Base-by-base conservation (phyloP, 163 green algal genomes). In the Coccomyxa subellipsoidea region DNA sequence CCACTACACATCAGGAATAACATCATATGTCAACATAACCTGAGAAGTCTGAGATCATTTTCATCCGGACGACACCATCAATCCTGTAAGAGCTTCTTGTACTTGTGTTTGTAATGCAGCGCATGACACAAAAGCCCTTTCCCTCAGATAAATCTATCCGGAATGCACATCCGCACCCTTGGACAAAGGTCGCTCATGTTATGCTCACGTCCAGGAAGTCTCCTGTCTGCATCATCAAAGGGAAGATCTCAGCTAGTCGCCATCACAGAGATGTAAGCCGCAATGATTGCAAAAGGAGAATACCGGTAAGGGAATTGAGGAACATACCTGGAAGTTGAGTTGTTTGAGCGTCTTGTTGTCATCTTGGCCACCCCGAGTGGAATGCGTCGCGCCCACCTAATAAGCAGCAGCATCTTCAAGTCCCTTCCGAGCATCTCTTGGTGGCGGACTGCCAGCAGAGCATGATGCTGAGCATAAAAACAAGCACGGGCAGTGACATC, bases 331-430 rank as follows among this genome's bases (percentile, higher is more conserved):
- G 83, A 98, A 98, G 12, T 90, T 88, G 23, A 96, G 84, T 39
- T 89, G 69, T 66, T 89, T 89, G 31, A 98, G 86, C 4, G 92
- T 91, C 87, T 94, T 95, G 34, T 76, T 69, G 83, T 97, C 94
- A 70, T 97, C 94, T 29, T 88, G 81, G 2, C 89, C 84, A 29
- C 75, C 15, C 12, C 89, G 80, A 0, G 80, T 89, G 1, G 78
- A 85, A 79, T 92, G 90, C 38, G 94, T 91, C 29, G 79, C 37
- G 2, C 94, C 94, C 29, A 95, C 90, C 89, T 94, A 84, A 32
- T 71, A 7, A 38, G n/a, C n/a, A 70, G 15, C 21, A 34, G n/a
- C 32, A 77, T 59, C n/a, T n/a, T n/a, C n/a, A n/a, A n/a, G n/a
- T n/a, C n/a, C n/a, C n/a, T n/a, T n/a, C n/a, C n/a, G n/a, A n/a